phyloP scores from a whole-genome alignment of 345 rosid species.

The Combretum micranthum region DNA sequence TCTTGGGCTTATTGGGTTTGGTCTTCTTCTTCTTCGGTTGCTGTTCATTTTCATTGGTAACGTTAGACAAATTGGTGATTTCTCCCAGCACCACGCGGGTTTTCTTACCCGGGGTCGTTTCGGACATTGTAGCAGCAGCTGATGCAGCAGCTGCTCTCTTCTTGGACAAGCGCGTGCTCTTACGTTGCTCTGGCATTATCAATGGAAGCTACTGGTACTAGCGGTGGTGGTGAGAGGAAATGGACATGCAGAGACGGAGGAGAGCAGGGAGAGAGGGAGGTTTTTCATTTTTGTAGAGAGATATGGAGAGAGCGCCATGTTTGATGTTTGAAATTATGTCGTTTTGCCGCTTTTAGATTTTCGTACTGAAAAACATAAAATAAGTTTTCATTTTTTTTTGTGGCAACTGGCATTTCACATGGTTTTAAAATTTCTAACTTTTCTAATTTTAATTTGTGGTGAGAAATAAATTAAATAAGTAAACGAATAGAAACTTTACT shows the following conservation, averaged over 20 bases:
- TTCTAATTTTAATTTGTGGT: too few species aligned
- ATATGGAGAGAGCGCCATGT: slow-evolving; percentile 31
- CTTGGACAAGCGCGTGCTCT: slow-evolving; percentile 14
- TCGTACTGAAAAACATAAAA: too few species aligned
- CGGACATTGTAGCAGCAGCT: not conserved
- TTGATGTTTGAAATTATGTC: not conserved
- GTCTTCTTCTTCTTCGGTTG: slow-evolving; percentile 7
- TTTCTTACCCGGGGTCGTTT: slow-evolving; percentile 7
- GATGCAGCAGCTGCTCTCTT: slow-evolving; percentile 15
- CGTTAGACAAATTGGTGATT: slow-evolving; percentile 11
- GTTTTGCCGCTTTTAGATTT: not conserved
- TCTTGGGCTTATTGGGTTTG: slow-evolving; percentile 2
- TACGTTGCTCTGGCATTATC: slow-evolving; percentile 18
- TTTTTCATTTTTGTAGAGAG: not conserved
- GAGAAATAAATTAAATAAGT: too few species aligned
- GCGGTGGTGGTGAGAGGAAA: not conserved
- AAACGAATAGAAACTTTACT: too few species aligned
- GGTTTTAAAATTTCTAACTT: too few species aligned
- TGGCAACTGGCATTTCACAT: too few species aligned
- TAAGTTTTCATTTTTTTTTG: not conserved
- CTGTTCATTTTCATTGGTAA: not conserved
- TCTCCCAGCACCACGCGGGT: slow-evolving; percentile 16
- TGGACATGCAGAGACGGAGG: not conserved
- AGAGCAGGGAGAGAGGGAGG: slow-evolving; percentile 1
- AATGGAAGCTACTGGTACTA: too few species aligned